phyloP scores from a whole-genome alignment of 2,329 filamentous ascomycete genomes.

The Pseudopyricularia cyperi region DNA sequence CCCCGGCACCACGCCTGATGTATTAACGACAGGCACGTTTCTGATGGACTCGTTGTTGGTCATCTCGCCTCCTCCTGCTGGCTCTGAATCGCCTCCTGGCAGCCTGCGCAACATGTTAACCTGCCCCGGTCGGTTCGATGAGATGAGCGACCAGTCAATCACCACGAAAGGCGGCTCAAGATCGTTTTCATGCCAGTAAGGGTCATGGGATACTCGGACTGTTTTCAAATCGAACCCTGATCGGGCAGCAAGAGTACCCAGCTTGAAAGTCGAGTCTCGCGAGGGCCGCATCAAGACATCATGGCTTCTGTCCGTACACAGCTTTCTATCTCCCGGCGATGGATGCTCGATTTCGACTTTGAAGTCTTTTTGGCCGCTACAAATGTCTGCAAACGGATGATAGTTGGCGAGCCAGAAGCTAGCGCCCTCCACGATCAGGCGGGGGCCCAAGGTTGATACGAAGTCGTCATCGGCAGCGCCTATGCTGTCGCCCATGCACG shows the following conservation, averaged over 20 bases:
- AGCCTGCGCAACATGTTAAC: slow-evolving; percentile 28
- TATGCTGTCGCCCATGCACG: slow-evolving; percentile 32
- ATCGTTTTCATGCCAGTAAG: slow-evolving; percentile 28
- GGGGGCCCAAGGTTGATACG: slow-evolving; percentile 28
- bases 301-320: slow-evolving; percentile 21
- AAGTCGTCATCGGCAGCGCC: slow-evolving; percentile 20
- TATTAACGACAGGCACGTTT: slow-evolving; percentile 15
- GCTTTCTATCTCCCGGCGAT: slow-evolving; percentile 23
- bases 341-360: slow-evolving; percentile 26
- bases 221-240: slow-evolving; percentile 29
- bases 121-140: slow-evolving; percentile 15
- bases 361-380: slow-evolving; percentile 11
- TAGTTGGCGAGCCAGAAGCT: slow-evolving; percentile 30
- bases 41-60: neutral
- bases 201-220: slow-evolving; percentile 27
- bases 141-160: slow-evolving; percentile 30
- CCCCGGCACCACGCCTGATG: slow-evolving; percentile 19
- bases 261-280: slow-evolving; percentile 10
- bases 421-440: slow-evolving; percentile 21
- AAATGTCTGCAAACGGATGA: slow-evolving; percentile 27
- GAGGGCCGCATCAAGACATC: slow-evolving; percentile 17
- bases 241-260: slow-evolving; percentile 24
- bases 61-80: neutral
- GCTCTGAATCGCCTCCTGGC: slow-evolving; percentile 14
- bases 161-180: slow-evolving; percentile 26